phyloP scores from a whole-genome alignment of 73 alveolate species.

The Paramecium bursaria region DNA sequence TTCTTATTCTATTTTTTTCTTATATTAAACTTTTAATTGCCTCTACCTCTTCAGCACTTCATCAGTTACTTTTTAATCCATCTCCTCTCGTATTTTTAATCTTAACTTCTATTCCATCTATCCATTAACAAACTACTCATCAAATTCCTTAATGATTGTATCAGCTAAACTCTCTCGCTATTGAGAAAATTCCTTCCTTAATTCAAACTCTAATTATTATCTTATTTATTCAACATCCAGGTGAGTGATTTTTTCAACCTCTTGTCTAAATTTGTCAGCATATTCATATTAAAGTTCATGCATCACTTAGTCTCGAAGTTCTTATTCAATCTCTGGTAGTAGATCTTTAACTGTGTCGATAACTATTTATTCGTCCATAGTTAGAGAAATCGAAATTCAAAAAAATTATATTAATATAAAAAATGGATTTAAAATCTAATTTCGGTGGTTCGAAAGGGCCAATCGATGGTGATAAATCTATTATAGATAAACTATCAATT shows the following conservation, averaged over 20 bases:
- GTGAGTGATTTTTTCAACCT: not conserved
- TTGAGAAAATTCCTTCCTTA: not conserved
- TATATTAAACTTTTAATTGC: not conserved
- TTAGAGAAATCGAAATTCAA: conserved; percentile 36
- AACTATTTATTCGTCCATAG: conserved; percentile 35
- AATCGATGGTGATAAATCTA: conserved; percentile 6
- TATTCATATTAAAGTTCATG: conserved; percentile 7
- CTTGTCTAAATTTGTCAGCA: conserved; percentile 2
- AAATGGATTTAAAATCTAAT: conserved; percentile 50
- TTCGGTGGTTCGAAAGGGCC: conserved; percentile 29
- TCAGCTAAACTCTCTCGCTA: not conserved
- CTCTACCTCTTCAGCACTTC: not conserved
- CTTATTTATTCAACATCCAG: conserved; percentile 4
- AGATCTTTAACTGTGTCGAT: conserved; percentile 33
- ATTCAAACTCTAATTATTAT: not conserved
- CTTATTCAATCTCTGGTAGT: conserved; percentile 35
- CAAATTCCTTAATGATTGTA: conserved; percentile 19
- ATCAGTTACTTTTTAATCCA: not conserved
- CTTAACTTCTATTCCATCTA: conserved; percentile 18
- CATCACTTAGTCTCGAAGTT: not conserved
- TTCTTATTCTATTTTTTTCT: conserved; percentile 15
- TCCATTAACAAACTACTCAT: conserved; percentile 22
- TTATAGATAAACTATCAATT: conserved; percentile 7
- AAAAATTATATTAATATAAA: no score
- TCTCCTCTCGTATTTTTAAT: conserved; percentile 26